Base-by-base conservation (phyloP, 2,329 filamentous ascomycete species). In the Paecilomyces niveus region DNA sequence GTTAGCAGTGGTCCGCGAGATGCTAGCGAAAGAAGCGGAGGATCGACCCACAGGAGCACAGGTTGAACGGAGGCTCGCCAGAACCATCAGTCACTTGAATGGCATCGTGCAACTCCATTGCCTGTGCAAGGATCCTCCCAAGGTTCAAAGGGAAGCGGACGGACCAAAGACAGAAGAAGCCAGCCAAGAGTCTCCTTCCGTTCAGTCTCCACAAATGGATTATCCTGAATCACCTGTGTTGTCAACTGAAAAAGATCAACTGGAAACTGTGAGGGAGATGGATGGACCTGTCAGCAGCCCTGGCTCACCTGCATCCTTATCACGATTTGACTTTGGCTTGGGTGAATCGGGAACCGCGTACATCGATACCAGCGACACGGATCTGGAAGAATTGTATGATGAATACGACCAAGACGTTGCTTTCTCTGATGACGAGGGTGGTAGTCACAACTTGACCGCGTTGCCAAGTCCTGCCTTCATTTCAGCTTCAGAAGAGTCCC, bases 1-100 rank as follows among this genome's bases (percentile, higher is more conserved):
- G 63, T 63, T 78, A 2, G 68, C 70, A 13, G 67, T 76, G 2
- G 62, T 74, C 1, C 64, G 73, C 18, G 68, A 68, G 50, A 78
- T 77, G 71, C 57, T 78, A 39, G 66, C 68, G 35, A 62, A 68
- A 29, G 71, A 74, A 21, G 69, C 71, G 3, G 63, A 63, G 53
- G 64, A 62, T 8, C 65, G 76, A 3, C 70, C 73, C 5, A 63
- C 63, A 3, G 73, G 72, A 13, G 61, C 63, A 2, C 63, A 70
- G 2, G 70, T 77, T 3, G 65, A 71, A 57, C 39, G 59, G 13
- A 59, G 62, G 54, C 63, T 70, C 31, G 61, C 61, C 33, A 63
- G 63, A 15, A 62, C 64, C 26, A 68, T 70, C 45, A 54, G 58
- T 22, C 63, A 65, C 21, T 45, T 63, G 5, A 59, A 63, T 26